A percentile compares a stretch with the other conserved stretches of the same genome.
Conservation (phyloP, 352 stramenopile species). For the Aphanomyces astaci region DNA sequence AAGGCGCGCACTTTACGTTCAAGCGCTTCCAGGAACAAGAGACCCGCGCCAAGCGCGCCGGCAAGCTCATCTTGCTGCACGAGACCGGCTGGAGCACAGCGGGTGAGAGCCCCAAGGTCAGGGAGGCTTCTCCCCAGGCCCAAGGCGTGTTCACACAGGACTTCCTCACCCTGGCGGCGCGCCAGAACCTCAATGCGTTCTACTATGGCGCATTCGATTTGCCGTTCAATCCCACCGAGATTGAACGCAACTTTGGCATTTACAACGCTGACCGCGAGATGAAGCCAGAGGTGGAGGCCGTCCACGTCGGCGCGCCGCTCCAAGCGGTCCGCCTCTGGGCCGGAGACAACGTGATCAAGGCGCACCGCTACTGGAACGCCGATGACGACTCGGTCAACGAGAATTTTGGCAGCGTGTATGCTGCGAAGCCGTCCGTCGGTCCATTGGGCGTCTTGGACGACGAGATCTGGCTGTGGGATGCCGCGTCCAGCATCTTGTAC, state of each 20-base stretch:
- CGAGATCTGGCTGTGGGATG: conserved; percentile 71
- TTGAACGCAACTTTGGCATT: no score
- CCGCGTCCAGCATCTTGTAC: conserved; percentile 36
- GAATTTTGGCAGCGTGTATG: conserved; percentile 39
- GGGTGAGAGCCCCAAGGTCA: conserved; percentile 28
- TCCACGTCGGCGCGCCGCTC: conserved; percentile 30
- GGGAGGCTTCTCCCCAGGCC: conserved; percentile 38
- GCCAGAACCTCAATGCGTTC: conserved; percentile 53
- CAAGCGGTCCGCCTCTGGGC: conserved; percentile 25
- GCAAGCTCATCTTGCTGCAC: conserved; percentile 53
- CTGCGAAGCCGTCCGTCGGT: conserved; percentile 36
- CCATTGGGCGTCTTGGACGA: no score
- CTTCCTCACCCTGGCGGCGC: conserved; percentile 44
- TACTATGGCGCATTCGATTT: conserved; percentile 69
- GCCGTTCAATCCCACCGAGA: conserved; percentile 38
- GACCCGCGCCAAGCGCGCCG: no score
- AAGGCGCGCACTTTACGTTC: no score
- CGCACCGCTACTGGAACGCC: no score
- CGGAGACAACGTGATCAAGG: no score
- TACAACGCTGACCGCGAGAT: conserved; percentile 42
- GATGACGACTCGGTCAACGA: conserved; percentile 31
- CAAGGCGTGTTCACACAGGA: no score
- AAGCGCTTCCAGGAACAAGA: no score
- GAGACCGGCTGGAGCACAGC: conserved; percentile 59
- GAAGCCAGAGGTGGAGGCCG: conserved; percentile 49